Evolutionary conservation across 2,329 filamentous ascomycete genomes (phyloP).

Genomic region (Sclerotinia subarctica): DNA sequence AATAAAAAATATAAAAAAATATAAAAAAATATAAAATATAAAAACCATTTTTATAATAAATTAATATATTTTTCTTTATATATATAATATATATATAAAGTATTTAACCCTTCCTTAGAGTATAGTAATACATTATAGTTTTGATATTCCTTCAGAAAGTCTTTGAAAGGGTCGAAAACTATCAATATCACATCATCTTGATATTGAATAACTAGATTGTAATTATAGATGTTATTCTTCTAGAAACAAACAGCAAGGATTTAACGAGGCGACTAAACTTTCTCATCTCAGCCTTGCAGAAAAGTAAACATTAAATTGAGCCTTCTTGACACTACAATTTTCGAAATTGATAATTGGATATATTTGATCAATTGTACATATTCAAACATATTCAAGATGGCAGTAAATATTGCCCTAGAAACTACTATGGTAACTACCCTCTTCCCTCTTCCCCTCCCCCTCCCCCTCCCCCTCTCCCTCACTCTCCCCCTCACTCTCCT

Average conservation of each 20-base stretch:
- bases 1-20: too few relatives aligned
- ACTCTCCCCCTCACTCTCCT: background rate
- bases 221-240: slow-evolving; percentile 5
- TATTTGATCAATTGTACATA: background rate
- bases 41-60: too few relatives aligned
- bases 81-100: too few relatives aligned
- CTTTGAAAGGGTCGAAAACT: too few relatives aligned
- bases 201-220: too few relatives aligned
- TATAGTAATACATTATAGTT: too few relatives aligned
- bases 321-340: background rate
- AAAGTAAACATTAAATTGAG: slow-evolving; percentile 9
- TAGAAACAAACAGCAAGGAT: background rate
- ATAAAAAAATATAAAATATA: too few relatives aligned
- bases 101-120: too few relatives aligned
- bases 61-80: too few relatives aligned
- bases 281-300: slow-evolving; percentile 21
- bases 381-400: slow-evolving; percentile 51
- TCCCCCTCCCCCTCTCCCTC: too few relatives aligned
- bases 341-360: background rate
- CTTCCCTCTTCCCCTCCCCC: background rate
- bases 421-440: slow-evolving; percentile 70
- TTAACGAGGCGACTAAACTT: background rate
- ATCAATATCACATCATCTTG: too few relatives aligned
- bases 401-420: slow-evolving; percentile 75
- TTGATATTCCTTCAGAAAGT: too few relatives aligned